Conservation (phyloP, 352 stramenopile species). For the Pythium dissotocum region DNA sequence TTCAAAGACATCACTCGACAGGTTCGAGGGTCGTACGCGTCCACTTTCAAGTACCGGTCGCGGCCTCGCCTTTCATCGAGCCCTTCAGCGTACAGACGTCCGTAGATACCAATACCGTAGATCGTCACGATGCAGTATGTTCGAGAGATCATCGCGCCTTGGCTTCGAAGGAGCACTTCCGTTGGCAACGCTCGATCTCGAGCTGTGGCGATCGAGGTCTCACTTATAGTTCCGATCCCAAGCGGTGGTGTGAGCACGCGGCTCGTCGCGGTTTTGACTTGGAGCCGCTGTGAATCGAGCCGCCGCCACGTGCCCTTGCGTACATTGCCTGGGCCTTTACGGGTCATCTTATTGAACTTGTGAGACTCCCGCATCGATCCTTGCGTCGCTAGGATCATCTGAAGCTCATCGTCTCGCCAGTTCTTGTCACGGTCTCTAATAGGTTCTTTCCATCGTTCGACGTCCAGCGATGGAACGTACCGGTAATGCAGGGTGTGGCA, state of each 20-base stretch:
- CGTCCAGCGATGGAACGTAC: constrained; percentile 30
- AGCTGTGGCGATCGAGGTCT: background rate
- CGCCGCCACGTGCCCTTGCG: constrained; percentile 50
- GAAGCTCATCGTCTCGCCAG: constrained; percentile 58
- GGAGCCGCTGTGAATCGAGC: constrained; percentile 38
- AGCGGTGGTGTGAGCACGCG: background rate
- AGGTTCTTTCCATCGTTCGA: constrained; percentile 57
- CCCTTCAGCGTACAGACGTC: constrained; percentile 50
- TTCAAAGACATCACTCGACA: constrained; percentile 32
- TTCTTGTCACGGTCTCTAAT: constrained; percentile 60
- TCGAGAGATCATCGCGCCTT: constrained; percentile 54
- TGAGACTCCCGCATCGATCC: background rate
- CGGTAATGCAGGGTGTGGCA: constrained; percentile 61
- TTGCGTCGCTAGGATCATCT: constrained; percentile 30
- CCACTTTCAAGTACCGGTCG: constrained; percentile 40
- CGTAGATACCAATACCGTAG: constrained; percentile 58
- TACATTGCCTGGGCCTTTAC: constrained; percentile 15
- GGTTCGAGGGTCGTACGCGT: constrained; percentile 55
- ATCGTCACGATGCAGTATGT: constrained; percentile 66
- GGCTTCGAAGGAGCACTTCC: constrained; percentile 46
- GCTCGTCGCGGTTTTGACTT: constrained; percentile 24
- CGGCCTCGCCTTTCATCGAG: constrained; percentile 36
- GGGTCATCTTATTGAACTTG: constrained; percentile 42
- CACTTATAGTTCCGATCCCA: background rate
- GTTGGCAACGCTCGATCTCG: constrained; percentile 13